A percentile compares a stretch with the other conserved stretches of the same genome.
These are phyloP conservation scores for Stenogyne calaminthoides DNA, from an alignment of 305 asterid species.

Conservation along the genomic window DNA sequence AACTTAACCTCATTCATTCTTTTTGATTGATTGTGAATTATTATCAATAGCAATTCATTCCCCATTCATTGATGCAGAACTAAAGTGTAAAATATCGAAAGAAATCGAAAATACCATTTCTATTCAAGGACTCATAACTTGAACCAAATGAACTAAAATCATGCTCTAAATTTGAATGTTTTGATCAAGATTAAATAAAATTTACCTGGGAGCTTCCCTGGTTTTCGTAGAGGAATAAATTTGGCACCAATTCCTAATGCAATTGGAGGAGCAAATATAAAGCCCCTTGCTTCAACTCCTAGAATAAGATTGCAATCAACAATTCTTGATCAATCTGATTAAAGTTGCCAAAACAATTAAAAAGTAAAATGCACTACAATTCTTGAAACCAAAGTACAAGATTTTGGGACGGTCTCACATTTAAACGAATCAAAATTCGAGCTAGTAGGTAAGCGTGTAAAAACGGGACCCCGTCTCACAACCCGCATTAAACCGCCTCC, in stretches of 20 bases:
- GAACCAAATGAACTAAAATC: background rate
- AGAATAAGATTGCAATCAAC: slow-evolving; percentile 18
- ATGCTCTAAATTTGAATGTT: background rate
- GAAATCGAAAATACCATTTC: background rate
- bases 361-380: slow-evolving; percentile 4
- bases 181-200: slow-evolving; percentile 5
- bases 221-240: slow-evolving; percentile 80
- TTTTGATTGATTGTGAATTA: background rate
- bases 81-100: background rate
- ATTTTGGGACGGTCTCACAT: background rate
- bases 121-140: background rate
- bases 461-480: background rate
- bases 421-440: background rate
- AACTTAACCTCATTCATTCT: background rate
- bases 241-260: slow-evolving; percentile 89
- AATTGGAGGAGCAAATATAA: slow-evolving; percentile 76
- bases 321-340: slow-evolving; percentile 18
- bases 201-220: slow-evolving; percentile 85
- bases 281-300: slow-evolving; percentile 97
- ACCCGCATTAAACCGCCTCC: background rate
- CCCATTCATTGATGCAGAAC: background rate
- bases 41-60: background rate
- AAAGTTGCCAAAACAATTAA: background rate
- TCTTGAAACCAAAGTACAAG: slow-evolving; percentile 7
- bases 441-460: background rate